Base-by-base conservation (phyloP, 352 stramenopile species). In the Lagenidium sp. region DNA sequence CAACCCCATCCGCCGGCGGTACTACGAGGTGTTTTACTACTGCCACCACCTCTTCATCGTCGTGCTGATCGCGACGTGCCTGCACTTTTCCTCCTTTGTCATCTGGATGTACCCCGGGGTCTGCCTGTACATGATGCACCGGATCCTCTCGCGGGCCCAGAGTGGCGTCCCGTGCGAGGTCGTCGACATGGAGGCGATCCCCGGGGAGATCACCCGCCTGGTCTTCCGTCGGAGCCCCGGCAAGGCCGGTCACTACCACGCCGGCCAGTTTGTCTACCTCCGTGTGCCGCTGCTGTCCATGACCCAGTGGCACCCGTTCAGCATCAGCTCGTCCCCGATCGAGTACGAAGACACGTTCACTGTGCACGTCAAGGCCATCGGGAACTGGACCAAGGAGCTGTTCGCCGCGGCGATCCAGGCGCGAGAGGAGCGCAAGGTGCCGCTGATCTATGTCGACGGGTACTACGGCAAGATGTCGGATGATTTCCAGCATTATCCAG, bases 11-110 rank as follows among this genome's bases (percentile, higher is more conserved):
- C 80, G 85, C 19, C 73, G 85, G 31, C 53, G 56, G 23, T 82
- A 69, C 65, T 96, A 92, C 54, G 73, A 86, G 38, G 34, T 90
- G 23, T 96, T 96, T 41, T 91, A 94, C 63, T 92, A 91, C 62
- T 67, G 64, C 44, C 83, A 95, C 56, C 79, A 93, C 52, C 65
- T 94, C 30, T 94, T 94, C 57, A 66, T 96, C 28, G 47, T 92
- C 18, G 80, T 88, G 58, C 55, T 87, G 36, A 52, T 90, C 48
- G 57, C 66, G 36, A 63, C 60, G 37, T 63, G 64, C 15, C 49
- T 93, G 25, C 80, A 93, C 63, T 93, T 84, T 28, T 74, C 65
- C 37, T 70, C 70, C 20, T 87, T 90, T 35, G 71, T 93, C 30
- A 85, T 88, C 24, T 93, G 72, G 72, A 85, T 90, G 70, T 93